These are phyloP conservation scores for Phialophora chinensis DNA, from an alignment of 2,329 filamentous ascomycete species.

Conservation along the genomic window DNA sequence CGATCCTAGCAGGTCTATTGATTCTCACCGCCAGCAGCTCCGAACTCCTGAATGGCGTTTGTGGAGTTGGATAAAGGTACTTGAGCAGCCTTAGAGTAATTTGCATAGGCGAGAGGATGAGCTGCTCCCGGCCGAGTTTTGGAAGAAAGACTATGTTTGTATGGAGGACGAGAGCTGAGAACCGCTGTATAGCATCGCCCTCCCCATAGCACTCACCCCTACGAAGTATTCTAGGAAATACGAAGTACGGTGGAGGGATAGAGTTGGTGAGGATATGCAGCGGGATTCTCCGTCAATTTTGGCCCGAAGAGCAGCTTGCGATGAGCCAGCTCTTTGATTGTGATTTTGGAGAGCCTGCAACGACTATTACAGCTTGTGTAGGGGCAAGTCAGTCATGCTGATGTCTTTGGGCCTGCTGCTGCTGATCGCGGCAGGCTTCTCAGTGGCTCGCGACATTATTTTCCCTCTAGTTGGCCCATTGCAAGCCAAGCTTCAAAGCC, in stretches of 20 bases:
- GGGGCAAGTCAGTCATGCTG: slow-evolving; percentile 10
- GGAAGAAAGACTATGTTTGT: not conserved
- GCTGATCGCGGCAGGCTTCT: slow-evolving; percentile 10
- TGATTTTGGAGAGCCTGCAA: not conserved
- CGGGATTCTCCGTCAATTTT: not conserved
- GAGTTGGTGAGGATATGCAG: not conserved
- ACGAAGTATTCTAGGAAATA: not conserved
- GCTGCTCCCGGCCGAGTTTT: not conserved
- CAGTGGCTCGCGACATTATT: slow-evolving; percentile 39
- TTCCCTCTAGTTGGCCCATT: slow-evolving; percentile 42
- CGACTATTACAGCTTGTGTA: not conserved
- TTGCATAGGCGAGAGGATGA: not conserved
- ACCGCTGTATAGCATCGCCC: not conserved
- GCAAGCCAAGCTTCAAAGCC: slow-evolving; percentile 26
- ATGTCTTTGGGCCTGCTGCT: slow-evolving; percentile 11
- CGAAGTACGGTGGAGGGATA: not conserved
- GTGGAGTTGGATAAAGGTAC: not conserved
- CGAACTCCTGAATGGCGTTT: not conserved
- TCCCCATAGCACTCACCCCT: not conserved
- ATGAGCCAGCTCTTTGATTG: not conserved
- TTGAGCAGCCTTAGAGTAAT: not conserved
- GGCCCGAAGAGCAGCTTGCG: not conserved
- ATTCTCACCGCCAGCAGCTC: not conserved
- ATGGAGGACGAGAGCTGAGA: not conserved
- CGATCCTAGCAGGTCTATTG: not conserved